A percentile compares a stretch with the other conserved stretches of the same genome.
These are phyloP conservation scores for Solanum hybrid DNA, from an alignment of 305 asterid species.

Conservation along the genomic window DNA sequence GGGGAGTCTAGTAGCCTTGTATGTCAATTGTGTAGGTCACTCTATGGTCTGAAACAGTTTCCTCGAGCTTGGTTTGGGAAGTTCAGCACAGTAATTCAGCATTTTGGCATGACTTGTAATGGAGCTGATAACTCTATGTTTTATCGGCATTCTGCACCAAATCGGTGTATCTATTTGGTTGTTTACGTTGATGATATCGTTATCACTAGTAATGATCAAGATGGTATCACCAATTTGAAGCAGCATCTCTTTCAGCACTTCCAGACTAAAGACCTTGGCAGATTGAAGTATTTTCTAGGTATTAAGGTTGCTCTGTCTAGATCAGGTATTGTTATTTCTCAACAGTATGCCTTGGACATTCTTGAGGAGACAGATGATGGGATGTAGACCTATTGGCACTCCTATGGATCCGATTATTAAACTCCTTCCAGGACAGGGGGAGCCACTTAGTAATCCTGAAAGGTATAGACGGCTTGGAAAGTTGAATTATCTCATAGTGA, in stretches of 20 bases:
- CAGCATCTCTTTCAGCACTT: neutral
- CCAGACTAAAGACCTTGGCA: neutral
- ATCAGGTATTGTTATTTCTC: no score
- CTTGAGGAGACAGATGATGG: no score
- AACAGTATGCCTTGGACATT: no score
- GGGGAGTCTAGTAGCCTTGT: neutral
- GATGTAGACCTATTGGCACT: no score
- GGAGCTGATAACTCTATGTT: neutral
- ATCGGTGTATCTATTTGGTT: neutral
- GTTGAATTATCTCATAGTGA: no score
- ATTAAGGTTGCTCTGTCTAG: no score
- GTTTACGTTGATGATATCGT: neutral
- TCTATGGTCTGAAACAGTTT: neutral
- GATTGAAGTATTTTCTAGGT: neutral
- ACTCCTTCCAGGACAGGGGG: no score
- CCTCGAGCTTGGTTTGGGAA: neutral
- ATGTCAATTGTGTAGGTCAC: neutral
- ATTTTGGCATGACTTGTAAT: neutral
- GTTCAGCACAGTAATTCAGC: neutral
- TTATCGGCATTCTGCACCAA: neutral
- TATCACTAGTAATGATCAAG: neutral
- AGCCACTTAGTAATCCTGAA: no score
- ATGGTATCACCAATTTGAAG: neutral
- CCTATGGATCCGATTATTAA: no score
- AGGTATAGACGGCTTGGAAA: no score